Evolutionary conservation across 169 alveolate genomes (phyloP), one percentile per base, ranked within the genome.

Genomic region (Cryptosporidium meleagridis): DNA sequence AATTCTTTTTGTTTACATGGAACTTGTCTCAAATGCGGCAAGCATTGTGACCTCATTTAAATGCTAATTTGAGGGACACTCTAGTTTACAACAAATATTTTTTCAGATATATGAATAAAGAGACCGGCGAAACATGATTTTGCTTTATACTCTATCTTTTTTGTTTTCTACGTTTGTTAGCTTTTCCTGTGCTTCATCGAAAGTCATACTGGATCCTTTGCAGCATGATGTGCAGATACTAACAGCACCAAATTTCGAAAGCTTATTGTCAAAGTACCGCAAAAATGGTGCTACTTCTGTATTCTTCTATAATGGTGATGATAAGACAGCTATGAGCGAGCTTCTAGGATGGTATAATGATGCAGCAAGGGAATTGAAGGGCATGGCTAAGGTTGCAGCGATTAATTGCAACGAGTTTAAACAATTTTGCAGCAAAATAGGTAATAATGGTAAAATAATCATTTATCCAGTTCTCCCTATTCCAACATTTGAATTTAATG

Each of bases 381-480:
- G 98, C 0, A 89, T 96, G 85, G 95, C 93, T 69, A 92, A 87
- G 75, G 91, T 95, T 33, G 96, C 94, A 16, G 97, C 96, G 3
- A 92, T 95, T 21, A 93, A 96, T 85, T 95, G 97, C 85, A 95
- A 91, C 18, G 94, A 70, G 10, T 86, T 84, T 75, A 91, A 85
- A 48, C 70, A 69, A 16, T 69, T 95, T 53, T 95, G 97, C 84
- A 91, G 72, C 73, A 94, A 93, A 71, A 93, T 93, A 75, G 91
- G 86, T 23, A 89, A 93, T 53, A 86, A 14, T 72, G 96, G 96
- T 3, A 70, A 92, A 10, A 85, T 95, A 70, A 91, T 93, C 68
- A 92, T 95, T 21, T 95, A 93, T 65, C 97, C 97, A 7, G 95
- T 96, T 29, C 72, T 80, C 69, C 97, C 97, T 33, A 91, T 93